phyloP scores from a whole-genome alignment of 2,329 filamentous ascomycete species.

The Talaromyces islandicus region DNA sequence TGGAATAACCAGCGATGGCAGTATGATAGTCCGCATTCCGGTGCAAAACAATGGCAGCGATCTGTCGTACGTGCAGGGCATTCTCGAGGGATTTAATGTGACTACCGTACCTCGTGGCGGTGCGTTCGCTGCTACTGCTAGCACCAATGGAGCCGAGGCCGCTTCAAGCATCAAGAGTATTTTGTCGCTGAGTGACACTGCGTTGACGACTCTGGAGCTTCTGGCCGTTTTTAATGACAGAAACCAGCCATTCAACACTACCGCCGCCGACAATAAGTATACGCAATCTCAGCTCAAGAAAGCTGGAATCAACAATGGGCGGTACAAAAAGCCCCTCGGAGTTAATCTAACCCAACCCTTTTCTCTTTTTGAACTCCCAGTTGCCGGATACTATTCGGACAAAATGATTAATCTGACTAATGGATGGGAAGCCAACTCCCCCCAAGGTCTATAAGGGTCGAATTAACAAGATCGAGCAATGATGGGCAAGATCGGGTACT shows the following conservation, averaged over 20 bases:
- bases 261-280: neutral
- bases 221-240: neutral
- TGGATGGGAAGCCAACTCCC: neutral
- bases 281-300: neutral
- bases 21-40: slow-evolving; percentile 12
- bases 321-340: neutral
- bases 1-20: slow-evolving; percentile 16
- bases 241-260: neutral
- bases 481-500: slow-evolving; percentile 8
- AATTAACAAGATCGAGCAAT: neutral
- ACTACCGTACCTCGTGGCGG: slow-evolving; percentile 4
- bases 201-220: neutral
- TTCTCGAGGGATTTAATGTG: neutral
- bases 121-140: neutral
- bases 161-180: neutral
- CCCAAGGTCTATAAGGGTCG: neutral
- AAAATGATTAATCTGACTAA: neutral
- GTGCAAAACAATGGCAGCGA: slow-evolving; percentile 10
- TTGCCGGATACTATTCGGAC: neutral
- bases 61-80: neutral
- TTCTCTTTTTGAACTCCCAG: neutral
- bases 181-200: too few relatives aligned
- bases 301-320: neutral
- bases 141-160: neutral
- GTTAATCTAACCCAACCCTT: neutral